Percentiles rank a stretch among this genome's conserved stretches.
phyloP scores from a whole-genome alignment of 2,329 filamentous ascomycete genomes.

The Aspergillus puulaauensis region DNA sequence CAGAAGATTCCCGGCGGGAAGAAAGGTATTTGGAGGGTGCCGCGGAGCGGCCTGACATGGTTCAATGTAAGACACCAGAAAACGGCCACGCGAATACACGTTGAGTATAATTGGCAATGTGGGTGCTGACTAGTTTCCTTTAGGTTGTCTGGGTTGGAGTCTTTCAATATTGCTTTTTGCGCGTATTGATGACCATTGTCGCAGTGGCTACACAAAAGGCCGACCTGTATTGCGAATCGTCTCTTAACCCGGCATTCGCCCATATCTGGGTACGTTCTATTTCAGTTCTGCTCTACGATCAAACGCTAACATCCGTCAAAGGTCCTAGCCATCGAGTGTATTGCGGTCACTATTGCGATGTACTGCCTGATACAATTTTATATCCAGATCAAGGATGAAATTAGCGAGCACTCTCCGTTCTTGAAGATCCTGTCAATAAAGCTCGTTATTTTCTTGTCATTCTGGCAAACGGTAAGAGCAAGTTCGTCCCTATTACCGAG shows the following conservation, averaged over 20 bases:
- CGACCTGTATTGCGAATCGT: conserved; percentile 73
- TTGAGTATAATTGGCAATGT: not conserved
- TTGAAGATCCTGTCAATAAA: conserved; percentile 85
- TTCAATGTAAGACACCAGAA: conserved; percentile 63
- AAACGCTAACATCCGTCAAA: conserved; percentile 29
- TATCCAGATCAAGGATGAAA: conserved; percentile 67
- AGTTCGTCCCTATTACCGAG: not conserved
- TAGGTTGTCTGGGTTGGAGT: conserved; percentile 68
- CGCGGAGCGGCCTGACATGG: conserved; percentile 80
- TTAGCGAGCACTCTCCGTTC: conserved; percentile 69
- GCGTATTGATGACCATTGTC: conserved; percentile 75
- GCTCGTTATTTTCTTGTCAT: conserved; percentile 85
- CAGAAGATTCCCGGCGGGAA: conserved; percentile 69
- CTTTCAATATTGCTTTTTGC: conserved; percentile 83
- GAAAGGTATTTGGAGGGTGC: conserved; percentile 69
- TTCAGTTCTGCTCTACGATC: not conserved
- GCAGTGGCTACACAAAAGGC: conserved; percentile 71
- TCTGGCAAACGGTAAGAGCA: conserved; percentile 68
- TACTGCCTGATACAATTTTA: conserved; percentile 89
- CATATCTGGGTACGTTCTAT: conserved; percentile 71
- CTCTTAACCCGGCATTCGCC: conserved; percentile 73
- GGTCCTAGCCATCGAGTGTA: conserved; percentile 67
- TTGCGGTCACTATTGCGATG: conserved; percentile 80
- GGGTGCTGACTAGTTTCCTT: not conserved
- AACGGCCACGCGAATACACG: not conserved